Evolutionary conservation across 2,329 filamentous ascomycete genomes (phyloP).

Genomic region (Colletotrichum sp.): DNA sequence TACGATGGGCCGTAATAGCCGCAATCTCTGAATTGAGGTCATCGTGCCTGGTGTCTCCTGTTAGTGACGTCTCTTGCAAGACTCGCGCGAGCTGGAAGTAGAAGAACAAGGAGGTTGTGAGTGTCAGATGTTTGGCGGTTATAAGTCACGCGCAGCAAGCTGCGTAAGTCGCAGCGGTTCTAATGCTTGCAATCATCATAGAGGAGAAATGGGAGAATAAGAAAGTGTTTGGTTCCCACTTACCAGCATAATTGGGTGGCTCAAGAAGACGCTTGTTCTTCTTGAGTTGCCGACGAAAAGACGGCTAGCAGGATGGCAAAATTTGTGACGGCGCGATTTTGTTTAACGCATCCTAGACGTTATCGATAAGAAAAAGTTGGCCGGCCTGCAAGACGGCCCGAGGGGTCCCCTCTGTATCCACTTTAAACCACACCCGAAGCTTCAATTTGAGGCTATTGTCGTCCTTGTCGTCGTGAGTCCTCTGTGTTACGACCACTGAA

Average conservation of each 20-base stretch:
- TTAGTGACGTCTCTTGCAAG: constrained; percentile 18
- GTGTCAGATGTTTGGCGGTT: constrained; percentile 45
- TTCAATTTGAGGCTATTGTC: not conserved
- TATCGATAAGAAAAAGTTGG: constrained; percentile 13
- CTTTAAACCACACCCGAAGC: not conserved
- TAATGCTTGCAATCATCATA: constrained; percentile 45
- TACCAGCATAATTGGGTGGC: constrained; percentile 15
- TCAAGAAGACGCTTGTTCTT: constrained; percentile 16
- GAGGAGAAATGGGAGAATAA: not conserved
- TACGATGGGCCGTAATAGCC: constrained; percentile 28
- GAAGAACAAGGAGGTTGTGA: constrained; percentile 1
- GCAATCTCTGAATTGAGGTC: constrained; percentile 41
- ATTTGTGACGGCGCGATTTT: constrained; percentile 3
- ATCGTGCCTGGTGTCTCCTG: constrained; percentile 29
- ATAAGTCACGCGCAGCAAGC: constrained; percentile 48
- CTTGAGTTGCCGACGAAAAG: not conserved
- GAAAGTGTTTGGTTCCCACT: not conserved
- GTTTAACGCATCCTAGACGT: not conserved
- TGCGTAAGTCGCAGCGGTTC: constrained; percentile 58
- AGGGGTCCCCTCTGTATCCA: not conserved
- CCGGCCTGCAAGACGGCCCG: constrained; percentile 10
- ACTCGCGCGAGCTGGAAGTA: constrained; percentile 24
- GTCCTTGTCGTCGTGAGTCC: not conserved
- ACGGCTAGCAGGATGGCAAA: not conserved
- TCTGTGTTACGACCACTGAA: not conserved